phyloP scores from a whole-genome alignment of 2,329 filamentous ascomycete species.

The Botrytis fabae region DNA sequence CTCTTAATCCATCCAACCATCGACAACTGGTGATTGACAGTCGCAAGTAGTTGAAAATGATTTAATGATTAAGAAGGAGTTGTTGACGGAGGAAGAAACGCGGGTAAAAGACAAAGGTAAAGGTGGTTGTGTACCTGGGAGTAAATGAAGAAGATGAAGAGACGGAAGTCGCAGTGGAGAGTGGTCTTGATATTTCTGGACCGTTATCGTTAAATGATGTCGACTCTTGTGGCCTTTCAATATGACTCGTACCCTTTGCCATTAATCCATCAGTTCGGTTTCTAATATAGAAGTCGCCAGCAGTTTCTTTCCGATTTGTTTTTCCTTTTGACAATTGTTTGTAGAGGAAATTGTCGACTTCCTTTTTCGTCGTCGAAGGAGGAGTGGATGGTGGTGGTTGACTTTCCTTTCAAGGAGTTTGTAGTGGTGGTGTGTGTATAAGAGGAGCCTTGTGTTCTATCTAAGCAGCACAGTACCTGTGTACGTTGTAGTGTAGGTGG shows the following conservation, averaged over 20 bases:
- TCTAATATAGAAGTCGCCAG: conserved; percentile 11
- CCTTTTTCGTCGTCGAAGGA: not conserved
- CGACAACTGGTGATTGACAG: conserved; percentile 27
- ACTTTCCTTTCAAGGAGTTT: not conserved
- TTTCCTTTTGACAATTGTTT: not conserved
- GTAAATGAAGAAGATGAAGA: conserved; percentile 25
- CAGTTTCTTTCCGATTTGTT: not conserved
- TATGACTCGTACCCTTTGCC: conserved; percentile 25
- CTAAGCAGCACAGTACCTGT: not conserved
- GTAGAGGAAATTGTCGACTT: not conserved
- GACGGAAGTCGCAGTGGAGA: conserved; percentile 25
- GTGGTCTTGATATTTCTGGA: conserved; percentile 23
- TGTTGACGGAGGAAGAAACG: conserved; percentile 21
- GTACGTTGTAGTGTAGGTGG: not conserved
- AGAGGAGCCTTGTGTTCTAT: no score
- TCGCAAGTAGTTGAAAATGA: conserved; percentile 26
- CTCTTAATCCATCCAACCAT: conserved; percentile 27
- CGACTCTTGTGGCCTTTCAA: conserved; percentile 25
- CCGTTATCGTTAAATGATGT: conserved; percentile 24
- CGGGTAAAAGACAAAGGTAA: conserved; percentile 23
- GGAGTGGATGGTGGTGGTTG: not conserved
- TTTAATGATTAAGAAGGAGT: conserved; percentile 18
- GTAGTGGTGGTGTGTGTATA: not conserved
- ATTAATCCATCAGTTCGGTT: conserved; percentile 24
- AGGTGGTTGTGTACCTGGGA: conserved; percentile 32